Base-by-base conservation (phyloP, 768 basidiomycete species). In the Boletus rubroflammeus region DNA sequence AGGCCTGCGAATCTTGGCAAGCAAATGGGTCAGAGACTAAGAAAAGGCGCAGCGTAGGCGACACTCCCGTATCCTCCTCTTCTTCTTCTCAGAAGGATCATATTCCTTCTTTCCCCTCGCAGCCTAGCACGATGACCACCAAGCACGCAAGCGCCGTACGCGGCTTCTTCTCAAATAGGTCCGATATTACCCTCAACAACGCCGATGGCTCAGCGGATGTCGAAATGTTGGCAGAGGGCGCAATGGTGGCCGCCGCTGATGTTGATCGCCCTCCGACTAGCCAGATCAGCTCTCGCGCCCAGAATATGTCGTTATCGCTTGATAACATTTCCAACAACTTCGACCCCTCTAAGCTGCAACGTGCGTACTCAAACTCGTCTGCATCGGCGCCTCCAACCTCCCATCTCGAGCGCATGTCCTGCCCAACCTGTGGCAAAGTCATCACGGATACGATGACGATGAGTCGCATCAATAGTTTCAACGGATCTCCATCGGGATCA, bases 391-490 rank as follows among this genome's bases (percentile, higher is more conserved):
- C 80, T 0, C 66, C 79, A 3, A 77, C 78, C 2, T 68, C 76
- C 15, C 67, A 70, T 56, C 39, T 62, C 38, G 75, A 75, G 46
- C 73, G 76, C 57, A 67, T 76, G 59, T 61, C 69, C 9, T 85
- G 84, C 64, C 81, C 83, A 2, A 77, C 79, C 8, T 85, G 84
- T 63, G 81, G 81, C 59, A 78, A 76, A 68, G 47, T 67, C 32
- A 73, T 80, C 59, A 77, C 77, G 32, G 78, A 80, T 60, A 68
- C 72, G 29, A 64, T 74, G 38, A 70, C 75, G 47, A 68, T 80
- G 36, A 63, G 57, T 50, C 62, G 57, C 14, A 57, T 73, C 50
- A 63, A 59, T 25, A 34, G 55, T 32, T 72, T 71, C 51, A 29
- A 56, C 38, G 62, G 56, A 54, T 62, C 66, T 44, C 68, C 68